Conservation (phyloP, 257 asterid species). For the Henckelia pumila region DNA sequence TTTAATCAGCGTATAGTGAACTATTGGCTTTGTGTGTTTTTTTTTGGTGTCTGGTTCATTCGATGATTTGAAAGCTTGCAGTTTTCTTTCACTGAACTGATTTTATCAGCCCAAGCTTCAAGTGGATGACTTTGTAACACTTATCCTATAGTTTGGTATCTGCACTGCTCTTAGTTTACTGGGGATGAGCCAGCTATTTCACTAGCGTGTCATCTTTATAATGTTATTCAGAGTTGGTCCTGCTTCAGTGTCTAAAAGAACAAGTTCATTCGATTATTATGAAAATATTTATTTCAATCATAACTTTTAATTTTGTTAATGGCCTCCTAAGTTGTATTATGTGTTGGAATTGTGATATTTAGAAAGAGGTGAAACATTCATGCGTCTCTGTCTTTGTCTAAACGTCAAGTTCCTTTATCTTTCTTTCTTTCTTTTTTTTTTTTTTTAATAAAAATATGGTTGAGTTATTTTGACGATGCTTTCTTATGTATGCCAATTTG, state of each 20-base stretch:
- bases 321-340: conserved; percentile 1
- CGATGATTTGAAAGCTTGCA: not conserved
- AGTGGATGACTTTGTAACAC: not conserved
- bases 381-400: conserved; percentile 15
- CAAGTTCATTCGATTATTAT: not conserved
- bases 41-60: conserved; percentile 5
- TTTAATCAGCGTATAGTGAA: not conserved
- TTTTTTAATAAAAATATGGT: conserved; percentile 6
- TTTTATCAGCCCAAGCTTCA: not conserved
- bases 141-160: not conserved
- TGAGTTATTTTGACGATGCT: conserved; percentile 14
- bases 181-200: not conserved
- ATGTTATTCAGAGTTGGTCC: not conserved
- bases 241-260: conserved; percentile 2
- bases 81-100: not conserved
- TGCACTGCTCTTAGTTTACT: conserved; percentile 6
- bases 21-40: not conserved
- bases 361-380: conserved; percentile 6
- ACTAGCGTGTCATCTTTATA: conserved; percentile 10
- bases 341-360: not conserved
- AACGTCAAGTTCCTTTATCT: not conserved
- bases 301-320: not conserved
- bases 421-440: not conserved
- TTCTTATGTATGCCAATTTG: conserved; percentile 28
- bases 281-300: conserved; percentile 6